A percentile compares a stretch with the other conserved stretches of the same genome.
Conservation (phyloP, 139 green algal genomes). For the Chlamydomonas sp. region DNA sequence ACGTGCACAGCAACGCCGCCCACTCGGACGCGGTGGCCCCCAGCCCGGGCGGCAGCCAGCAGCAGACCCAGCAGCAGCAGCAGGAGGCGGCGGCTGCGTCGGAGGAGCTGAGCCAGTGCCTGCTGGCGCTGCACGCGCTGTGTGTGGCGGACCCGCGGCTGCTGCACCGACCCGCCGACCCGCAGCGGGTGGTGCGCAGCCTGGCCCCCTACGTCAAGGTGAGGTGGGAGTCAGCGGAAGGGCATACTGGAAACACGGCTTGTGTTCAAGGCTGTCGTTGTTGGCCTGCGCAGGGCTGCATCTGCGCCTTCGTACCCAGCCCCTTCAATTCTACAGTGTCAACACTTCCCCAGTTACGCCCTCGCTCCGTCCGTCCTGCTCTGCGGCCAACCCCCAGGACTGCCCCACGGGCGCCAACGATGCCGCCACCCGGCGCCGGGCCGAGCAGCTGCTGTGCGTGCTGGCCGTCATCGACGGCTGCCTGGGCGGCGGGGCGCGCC, state of each 20-base stretch:
- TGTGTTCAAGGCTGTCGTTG: not conserved
- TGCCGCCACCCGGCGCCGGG: conserved; percentile 27
- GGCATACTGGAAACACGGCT: not conserved
- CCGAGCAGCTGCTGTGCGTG: conserved; percentile 61
- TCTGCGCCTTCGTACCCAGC: no score
- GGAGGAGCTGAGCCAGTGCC: conserved; percentile 30
- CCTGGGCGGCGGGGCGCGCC: not conserved
- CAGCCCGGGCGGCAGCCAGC: no score
- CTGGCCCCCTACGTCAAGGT: conserved; percentile 82
- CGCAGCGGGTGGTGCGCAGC: conserved; percentile 59
- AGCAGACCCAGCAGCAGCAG: not conserved
- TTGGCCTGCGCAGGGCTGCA: no score
- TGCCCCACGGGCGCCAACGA: not conserved
- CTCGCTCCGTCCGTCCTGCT: no score
- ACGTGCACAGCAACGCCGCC: no score
- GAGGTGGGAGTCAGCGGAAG: not conserved
- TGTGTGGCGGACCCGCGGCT: conserved; percentile 56
- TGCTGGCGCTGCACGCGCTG: conserved; percentile 87
- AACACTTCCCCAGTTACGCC: no score
- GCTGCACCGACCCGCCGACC: conserved; percentile 66
- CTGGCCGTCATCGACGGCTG: conserved; percentile 61
- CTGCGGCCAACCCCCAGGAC: no score
- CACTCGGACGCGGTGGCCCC: no score
- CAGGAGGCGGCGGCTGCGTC: not conserved
- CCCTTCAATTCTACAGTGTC: no score